phyloP scores from a whole-genome alignment of 305 asterid genomes.

The Fraxinus nigra region DNA sequence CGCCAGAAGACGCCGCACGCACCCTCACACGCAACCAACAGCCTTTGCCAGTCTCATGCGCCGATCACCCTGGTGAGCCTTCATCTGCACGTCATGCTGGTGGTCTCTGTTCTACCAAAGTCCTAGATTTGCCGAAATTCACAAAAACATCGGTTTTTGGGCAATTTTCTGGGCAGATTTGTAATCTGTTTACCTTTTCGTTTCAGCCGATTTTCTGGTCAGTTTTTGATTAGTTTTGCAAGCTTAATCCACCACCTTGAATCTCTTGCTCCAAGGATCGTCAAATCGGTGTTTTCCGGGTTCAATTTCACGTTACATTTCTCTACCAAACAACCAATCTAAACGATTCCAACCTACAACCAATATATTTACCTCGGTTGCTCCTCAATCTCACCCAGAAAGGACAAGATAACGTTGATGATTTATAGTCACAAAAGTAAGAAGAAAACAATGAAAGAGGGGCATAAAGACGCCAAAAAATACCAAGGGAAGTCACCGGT shows the following conservation, averaged over 20 bases:
- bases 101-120: not conserved
- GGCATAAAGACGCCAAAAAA: not conserved
- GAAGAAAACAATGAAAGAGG: not conserved
- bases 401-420: not conserved
- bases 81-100: not conserved
- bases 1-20: too few relatives aligned
- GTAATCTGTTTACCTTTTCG: not conserved
- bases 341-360: not conserved
- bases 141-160: not conserved
- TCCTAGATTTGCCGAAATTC: not conserved
- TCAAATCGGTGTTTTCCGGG: not conserved
- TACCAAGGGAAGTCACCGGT: not conserved
- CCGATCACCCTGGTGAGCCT: too few relatives aligned
- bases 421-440: not conserved
- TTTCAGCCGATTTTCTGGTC: not conserved
- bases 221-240: not conserved
- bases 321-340: not conserved
- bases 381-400: not conserved
- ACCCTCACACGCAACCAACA: too few relatives aligned
- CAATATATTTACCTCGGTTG: not conserved
- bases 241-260: not conserved
- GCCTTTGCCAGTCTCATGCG: too few relatives aligned
- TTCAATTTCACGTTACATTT: not conserved
- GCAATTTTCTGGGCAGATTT: not conserved
- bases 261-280: not conserved